Evolutionary conservation across 345 rosid species (phyloP), one percentile per base, ranked within the genome.

Genomic region (Noccaea caerulescens): DNA sequence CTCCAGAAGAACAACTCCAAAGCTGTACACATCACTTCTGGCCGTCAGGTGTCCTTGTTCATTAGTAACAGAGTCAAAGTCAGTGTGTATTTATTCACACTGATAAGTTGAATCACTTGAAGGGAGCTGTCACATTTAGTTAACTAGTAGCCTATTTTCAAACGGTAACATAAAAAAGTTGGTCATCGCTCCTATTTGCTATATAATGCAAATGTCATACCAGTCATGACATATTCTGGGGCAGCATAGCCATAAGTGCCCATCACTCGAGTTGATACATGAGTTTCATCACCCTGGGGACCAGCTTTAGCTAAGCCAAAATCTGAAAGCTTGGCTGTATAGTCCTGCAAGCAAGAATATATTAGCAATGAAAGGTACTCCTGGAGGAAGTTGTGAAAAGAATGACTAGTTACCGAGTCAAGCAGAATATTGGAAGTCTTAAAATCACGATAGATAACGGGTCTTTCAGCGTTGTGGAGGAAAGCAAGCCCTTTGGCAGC

Each of bases 301-400:
- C 99, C 97, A 80, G 93, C 97, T 84, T 94, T 94, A 58, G 99
- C 96, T 68, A 94, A 95, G 58, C 99, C 99, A 65, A 93, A 93
- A 81, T 93, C 97, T 53, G 96, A 93, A 74, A 93, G 96, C 77
- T 91, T 91, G 80, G 99, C 91, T 23, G 96, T 83, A 76, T 91
- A 91, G 73, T 94, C 96, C 99, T 94, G 85, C 66, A 82, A 79
- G 52, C 58, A 42, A 59, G 32, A 27, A 60, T 47, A 47, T 27
- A 27, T 68, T 68, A 61, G 57, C 12, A 23, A 47, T 23, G 49
- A 57, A 66, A 49, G 6, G 44, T 47, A 49, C 46, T 60, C 60
- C 56, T 23, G 54, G 38, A 45, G 50, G 37, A 74, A 37, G 1
- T 20, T 20, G 23, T 20, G 46, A 43, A 61, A 62, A 8, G 37